These are phyloP conservation scores for Tetrahymena elliotti DNA, from an alignment of 73 alveolate species.

Conservation along the genomic window DNA sequence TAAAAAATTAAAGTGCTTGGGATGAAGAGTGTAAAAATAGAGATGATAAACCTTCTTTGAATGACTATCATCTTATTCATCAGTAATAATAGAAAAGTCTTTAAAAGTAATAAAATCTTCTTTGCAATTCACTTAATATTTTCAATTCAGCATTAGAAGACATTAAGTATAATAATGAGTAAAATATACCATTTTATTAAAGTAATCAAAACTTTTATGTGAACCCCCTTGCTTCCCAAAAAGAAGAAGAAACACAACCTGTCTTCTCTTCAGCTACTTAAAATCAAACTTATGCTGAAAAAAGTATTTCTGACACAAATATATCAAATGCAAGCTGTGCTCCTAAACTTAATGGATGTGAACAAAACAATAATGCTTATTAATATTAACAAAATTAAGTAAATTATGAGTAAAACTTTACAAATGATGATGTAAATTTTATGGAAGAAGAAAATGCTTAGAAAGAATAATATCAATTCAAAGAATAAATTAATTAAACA, in stretches of 20 bases:
- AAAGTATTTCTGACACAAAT: neutral
- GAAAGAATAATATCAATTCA: neutral
- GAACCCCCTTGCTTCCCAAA: neutral
- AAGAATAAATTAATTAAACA: neutral
- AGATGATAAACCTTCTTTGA: neutral
- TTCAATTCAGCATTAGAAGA: neutral
- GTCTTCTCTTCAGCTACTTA: neutral
- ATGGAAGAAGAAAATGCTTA: neutral
- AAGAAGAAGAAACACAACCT: neutral
- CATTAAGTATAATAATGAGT: neutral
- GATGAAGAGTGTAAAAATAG: neutral
- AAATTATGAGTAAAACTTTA: neutral
- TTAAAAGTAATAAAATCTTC: neutral
- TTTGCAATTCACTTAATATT: neutral
- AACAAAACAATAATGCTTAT: neutral
- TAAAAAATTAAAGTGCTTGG: neutral
- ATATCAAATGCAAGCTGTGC: neutral
- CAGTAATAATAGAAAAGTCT: neutral
- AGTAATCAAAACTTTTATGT: neutral
- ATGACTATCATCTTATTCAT: neutral
- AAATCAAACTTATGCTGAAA: neutral
- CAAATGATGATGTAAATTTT: neutral
- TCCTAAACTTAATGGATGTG: neutral
- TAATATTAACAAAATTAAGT: neutral
- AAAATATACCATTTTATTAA: neutral